Percentiles rank a stretch among this genome's conserved stretches.
These are phyloP conservation scores for Macrocybe gigantea DNA, from an alignment of 768 basidiomycete species.

Conservation along the genomic window DNA sequence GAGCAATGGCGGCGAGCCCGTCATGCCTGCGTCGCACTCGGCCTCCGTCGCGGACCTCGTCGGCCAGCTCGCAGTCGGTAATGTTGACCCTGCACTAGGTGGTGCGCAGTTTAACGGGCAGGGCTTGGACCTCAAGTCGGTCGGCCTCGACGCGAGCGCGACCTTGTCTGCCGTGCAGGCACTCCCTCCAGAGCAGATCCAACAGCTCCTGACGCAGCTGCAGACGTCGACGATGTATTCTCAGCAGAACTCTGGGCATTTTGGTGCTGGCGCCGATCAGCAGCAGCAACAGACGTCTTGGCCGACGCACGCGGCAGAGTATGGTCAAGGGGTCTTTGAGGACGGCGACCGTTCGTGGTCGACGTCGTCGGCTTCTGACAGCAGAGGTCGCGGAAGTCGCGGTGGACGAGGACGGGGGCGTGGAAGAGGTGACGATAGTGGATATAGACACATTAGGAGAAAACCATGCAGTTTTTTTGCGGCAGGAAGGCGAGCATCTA, in stretches of 20 bases:
- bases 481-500: slow-evolving; percentile 86
- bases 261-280: slow-evolving; percentile 2
- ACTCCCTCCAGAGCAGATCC: slow-evolving; percentile 56
- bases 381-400: slow-evolving; percentile 50
- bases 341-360: background rate
- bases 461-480: slow-evolving; percentile 88
- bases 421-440: slow-evolving; percentile 47
- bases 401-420: slow-evolving; percentile 48
- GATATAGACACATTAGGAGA: slow-evolving; percentile 78
- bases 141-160: slow-evolving; percentile 40
- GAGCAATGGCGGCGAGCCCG: slow-evolving; percentile 32
- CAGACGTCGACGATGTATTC: slow-evolving; percentile 13
- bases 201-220: slow-evolving; percentile 49
- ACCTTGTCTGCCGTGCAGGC: slow-evolving; percentile 37
- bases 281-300: slow-evolving; percentile 24
- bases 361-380: slow-evolving; percentile 33
- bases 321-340: slow-evolving; percentile 11
- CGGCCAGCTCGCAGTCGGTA: slow-evolving; percentile 50
- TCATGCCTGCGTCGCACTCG: slow-evolving; percentile 20
- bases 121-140: slow-evolving; percentile 29
- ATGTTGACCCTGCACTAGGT: slow-evolving; percentile 30
- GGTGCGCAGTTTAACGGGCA: slow-evolving; percentile 23
- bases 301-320: slow-evolving; percentile 41
- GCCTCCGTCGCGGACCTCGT: slow-evolving; percentile 68
- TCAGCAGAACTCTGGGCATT: background rate